A percentile compares a stretch with the other conserved stretches of the same genome.
Conservation (phyloP, 805 yeast genomes). For the Suhomyces sp. region DNA sequence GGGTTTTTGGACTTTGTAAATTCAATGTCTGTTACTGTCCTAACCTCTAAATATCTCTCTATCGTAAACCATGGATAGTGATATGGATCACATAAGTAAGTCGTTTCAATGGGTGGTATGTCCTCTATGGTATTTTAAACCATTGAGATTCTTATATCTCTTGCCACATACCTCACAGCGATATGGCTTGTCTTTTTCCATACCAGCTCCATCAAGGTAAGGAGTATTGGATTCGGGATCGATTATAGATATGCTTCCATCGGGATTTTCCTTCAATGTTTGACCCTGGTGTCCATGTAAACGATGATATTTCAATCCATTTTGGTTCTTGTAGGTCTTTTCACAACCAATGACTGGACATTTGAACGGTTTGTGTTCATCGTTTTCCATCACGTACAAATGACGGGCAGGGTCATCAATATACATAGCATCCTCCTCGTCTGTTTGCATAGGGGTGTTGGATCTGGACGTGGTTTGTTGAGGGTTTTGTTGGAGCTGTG, state of each 20-base stretch:
- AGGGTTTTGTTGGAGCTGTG: conserved; percentile 11
- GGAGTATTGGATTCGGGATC: conserved; percentile 91
- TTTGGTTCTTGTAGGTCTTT: conserved; percentile 95
- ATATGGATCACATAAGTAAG: too few relatives aligned
- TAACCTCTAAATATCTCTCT: too few relatives aligned
- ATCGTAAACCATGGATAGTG: too few relatives aligned
- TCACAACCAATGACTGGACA: conserved; percentile 99
- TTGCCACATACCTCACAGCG: conserved; percentile 98
- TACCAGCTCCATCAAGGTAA: conserved; percentile 87
- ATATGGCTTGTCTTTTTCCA: conserved; percentile 97
- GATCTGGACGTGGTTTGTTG: conserved; percentile 11
- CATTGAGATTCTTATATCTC: conserved; percentile 92
- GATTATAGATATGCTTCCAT: conserved; percentile 87
- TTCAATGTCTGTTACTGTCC: too few relatives aligned
- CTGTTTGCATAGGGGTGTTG: conserved; percentile 35
- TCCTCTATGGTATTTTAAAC: conserved; percentile 94
- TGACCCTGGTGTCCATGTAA: conserved; percentile 97
- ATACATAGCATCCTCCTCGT: conserved; percentile 69
- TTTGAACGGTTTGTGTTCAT: conserved; percentile 90
- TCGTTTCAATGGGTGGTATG: conserved; percentile 94
- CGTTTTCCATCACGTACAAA: conserved; percentile 85
- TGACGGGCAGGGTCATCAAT: conserved; percentile 97
- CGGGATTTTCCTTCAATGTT: conserved; percentile 83
- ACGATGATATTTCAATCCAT: conserved; percentile 93
- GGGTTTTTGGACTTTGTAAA: too few relatives aligned